These are phyloP conservation scores for Straminergon stramineum DNA, from an alignment of 225 moss, liverwort and hornwort species.

Conservation along the genomic window DNA sequence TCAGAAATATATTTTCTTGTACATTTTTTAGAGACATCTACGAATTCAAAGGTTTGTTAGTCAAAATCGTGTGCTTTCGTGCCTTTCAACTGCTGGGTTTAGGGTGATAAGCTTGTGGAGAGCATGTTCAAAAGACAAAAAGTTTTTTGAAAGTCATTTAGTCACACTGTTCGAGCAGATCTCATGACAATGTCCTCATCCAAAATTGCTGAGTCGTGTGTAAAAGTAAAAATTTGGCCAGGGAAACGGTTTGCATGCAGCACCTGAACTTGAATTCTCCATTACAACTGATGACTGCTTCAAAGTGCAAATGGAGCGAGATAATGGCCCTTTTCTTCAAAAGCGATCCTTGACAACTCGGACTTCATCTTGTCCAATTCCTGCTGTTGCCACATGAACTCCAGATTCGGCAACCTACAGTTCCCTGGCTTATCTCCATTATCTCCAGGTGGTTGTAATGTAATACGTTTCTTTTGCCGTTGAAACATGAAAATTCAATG, in stretches of 20 bases:
- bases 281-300: slow-evolving; percentile 68
- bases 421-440: not conserved
- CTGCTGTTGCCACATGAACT: slow-evolving; percentile 26
- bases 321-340: slow-evolving; percentile 51
- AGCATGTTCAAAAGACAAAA: too few species aligned
- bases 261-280: slow-evolving; percentile 47
- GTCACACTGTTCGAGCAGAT: not conserved
- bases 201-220: not conserved
- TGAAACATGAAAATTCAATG: not conserved
- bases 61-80: not conserved
- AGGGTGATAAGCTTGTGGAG: not conserved
- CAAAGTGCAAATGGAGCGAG: slow-evolving; percentile 62
- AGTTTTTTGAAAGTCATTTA: not conserved
- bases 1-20: not conserved
- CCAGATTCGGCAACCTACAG: not conserved
- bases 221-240: not conserved
- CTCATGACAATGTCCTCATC: not conserved
- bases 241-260: not conserved
- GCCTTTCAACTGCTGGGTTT: not conserved
- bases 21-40: not conserved
- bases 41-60: not conserved
- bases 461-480: not conserved
- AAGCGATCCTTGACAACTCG: slow-evolving; percentile 57
- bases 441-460: too few species aligned
- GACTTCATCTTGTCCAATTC: slow-evolving; percentile 57